phyloP scores from a whole-genome alignment of 192 early-diverging fungal species.

The Rhizoclosmatium sp. region DNA sequence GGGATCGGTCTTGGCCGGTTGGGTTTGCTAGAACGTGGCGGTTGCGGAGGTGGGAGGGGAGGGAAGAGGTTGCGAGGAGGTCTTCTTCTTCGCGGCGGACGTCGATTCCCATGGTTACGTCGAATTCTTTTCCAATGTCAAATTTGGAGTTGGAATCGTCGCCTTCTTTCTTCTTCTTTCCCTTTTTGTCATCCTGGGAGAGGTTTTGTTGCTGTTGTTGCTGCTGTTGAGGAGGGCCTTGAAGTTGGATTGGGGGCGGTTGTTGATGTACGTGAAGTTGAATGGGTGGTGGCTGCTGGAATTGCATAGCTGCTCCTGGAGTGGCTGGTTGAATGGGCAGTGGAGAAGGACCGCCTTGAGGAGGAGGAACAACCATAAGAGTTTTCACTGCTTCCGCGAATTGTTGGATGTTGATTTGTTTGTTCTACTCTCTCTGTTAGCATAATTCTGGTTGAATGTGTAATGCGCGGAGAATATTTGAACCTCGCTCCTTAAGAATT shows the following conservation, averaged over 20 bases:
- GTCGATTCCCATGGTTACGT: not conserved
- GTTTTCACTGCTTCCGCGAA: slow-evolving; percentile 31
- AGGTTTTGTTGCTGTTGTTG: not conserved
- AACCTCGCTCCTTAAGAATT: too few relatives aligned
- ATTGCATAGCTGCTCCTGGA: not conserved
- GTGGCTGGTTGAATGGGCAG: not conserved
- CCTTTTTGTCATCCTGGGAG: not conserved
- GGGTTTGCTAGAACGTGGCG: slow-evolving; percentile 2
- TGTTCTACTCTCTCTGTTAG: not conserved
- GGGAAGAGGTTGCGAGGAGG: not conserved
- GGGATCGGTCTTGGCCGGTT: slow-evolving; percentile 22
- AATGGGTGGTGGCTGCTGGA: not conserved
- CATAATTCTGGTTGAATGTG: too few relatives aligned
- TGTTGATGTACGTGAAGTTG: not conserved
- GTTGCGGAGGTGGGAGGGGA: not conserved
- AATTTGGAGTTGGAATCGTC: slow-evolving; percentile 11
- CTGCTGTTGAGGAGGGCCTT: slow-evolving; percentile 17
- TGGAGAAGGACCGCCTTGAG: not conserved
- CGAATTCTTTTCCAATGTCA: slow-evolving; percentile 10
- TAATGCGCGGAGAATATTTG: too few relatives aligned
- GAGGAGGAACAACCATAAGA: not conserved
- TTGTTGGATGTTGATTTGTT: slow-evolving; percentile 14
- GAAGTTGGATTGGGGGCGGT: not conserved
- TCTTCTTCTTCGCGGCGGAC: slow-evolving; percentile 35
- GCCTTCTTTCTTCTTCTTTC: not conserved